Conservation (phyloP, 208 protist genomes). For the Trypanosoma melophagium region DNA sequence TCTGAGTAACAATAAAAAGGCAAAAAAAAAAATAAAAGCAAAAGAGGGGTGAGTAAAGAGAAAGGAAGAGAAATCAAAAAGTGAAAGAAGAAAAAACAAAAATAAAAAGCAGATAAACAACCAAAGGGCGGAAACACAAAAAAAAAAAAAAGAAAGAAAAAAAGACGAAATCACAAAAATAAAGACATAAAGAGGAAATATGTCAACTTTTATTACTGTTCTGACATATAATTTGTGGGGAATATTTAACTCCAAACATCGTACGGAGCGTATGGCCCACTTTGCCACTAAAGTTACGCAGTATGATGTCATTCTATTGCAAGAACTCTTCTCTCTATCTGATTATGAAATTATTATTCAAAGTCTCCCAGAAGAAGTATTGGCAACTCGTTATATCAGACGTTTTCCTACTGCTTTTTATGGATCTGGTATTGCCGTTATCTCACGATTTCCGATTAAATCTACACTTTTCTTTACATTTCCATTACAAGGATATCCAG, state of each 20-base stretch:
- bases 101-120: neutral
- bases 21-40: neutral
- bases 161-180: neutral
- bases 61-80: neutral
- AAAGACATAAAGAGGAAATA: neutral
- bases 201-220: constrained; percentile 48
- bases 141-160: constrained; percentile 4
- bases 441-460: constrained; percentile 80
- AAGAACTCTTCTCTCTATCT: constrained; percentile 79
- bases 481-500: constrained; percentile 80
- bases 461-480: constrained; percentile 76
- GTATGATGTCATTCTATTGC: constrained; percentile 85
- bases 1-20: no score
- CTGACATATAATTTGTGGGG: constrained; percentile 88
- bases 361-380: constrained; percentile 39
- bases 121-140: neutral
- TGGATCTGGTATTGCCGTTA: constrained; percentile 81
- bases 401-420: constrained; percentile 86
- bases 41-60: neutral
- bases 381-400: constrained; percentile 53
- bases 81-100: neutral
- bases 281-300: constrained; percentile 77
- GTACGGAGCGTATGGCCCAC: constrained; percentile 62
- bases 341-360: constrained; percentile 73
- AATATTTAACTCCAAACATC: constrained; percentile 89